Percentiles rank a stretch among this genome's conserved stretches.
Conservation (phyloP, 1,139 yeast genomes). For the Sugiyamaella neomexicana region DNA sequence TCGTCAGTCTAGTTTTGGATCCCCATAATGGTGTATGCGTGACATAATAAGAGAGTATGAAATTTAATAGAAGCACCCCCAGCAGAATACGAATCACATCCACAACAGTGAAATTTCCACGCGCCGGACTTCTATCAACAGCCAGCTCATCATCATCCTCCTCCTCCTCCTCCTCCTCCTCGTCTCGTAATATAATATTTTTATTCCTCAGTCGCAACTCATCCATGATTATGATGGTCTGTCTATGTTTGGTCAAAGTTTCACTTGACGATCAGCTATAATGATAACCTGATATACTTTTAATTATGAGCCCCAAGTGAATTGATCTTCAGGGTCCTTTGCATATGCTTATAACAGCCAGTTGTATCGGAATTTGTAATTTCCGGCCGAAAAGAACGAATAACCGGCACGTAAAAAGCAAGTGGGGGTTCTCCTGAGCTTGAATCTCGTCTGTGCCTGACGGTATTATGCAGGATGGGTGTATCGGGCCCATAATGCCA, state of each 20-base stretch:
- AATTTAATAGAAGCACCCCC: conserved; percentile 52
- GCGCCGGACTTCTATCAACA: conserved; percentile 8
- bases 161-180: neutral
- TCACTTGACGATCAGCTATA: neutral
- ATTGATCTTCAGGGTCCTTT: neutral
- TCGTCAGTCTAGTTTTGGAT: conserved; percentile 53
- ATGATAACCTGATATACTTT: neutral
- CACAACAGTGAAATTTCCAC: conserved; percentile 29
- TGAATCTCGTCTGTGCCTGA: no score
- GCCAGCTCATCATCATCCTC: neutral
- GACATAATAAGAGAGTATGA: conserved; percentile 43
- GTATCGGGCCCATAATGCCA: no score
- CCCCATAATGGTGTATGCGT: conserved; percentile 44
- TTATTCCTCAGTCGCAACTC: conserved; percentile 10
- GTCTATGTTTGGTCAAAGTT: neutral
- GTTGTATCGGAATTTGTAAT: neutral
- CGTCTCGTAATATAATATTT: conserved; percentile 11
- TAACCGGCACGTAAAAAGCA: neutral
- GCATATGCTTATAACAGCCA: neutral
- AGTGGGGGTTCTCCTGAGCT: no score
- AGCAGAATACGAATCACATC: conserved; percentile 50
- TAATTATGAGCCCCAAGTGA: neutral
- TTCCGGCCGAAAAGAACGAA: neutral
- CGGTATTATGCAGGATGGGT: no score
- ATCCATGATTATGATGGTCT: neutral